A percentile compares a stretch with the other conserved stretches of the same genome.
These are phyloP conservation scores for Linnemannia zychae DNA, from an alignment of 192 early-diverging fungal genomes.

Conservation along the genomic window DNA sequence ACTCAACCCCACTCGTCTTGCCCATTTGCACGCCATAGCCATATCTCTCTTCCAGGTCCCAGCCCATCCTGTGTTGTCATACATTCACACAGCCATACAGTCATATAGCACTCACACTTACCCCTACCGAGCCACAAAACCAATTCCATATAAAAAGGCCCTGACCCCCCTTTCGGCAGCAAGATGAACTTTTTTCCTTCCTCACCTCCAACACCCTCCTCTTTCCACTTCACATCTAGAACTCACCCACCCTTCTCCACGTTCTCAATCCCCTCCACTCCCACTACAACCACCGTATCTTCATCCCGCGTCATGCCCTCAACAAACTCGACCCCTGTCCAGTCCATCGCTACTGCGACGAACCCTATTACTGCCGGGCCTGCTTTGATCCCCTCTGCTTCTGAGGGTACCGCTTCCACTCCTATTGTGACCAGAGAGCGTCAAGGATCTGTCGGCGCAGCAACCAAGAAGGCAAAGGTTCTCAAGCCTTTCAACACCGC, in stretches of 20 bases:
- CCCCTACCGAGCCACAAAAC: background rate
- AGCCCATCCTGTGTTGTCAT: background rate
- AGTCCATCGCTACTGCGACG: background rate
- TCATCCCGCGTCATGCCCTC: constrained; percentile 20
- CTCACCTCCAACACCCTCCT: background rate
- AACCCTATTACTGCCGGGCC: background rate
- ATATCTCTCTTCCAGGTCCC: background rate
- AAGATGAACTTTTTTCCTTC: constrained; percentile 1
- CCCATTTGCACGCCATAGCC: background rate
- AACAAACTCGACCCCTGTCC: constrained; percentile 5
- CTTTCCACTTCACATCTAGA: background rate
- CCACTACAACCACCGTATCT: background rate
- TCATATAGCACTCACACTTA: background rate
- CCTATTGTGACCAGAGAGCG: constrained; percentile 32
- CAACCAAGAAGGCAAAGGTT: constrained; percentile 53
- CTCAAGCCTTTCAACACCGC: constrained; percentile 86
- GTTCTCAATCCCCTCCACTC: background rate
- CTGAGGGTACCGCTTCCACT: background rate
- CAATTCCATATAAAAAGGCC: background rate
- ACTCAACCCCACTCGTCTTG: background rate
- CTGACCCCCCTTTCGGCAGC: background rate
- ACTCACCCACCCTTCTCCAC: constrained; percentile 9
- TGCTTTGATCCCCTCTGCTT: background rate
- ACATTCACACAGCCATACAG: background rate
- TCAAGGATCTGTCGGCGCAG: constrained; percentile 54